These are phyloP conservation scores for Pleurotus ostreatus DNA, from an alignment of 768 basidiomycete genomes.

Conservation along the genomic window DNA sequence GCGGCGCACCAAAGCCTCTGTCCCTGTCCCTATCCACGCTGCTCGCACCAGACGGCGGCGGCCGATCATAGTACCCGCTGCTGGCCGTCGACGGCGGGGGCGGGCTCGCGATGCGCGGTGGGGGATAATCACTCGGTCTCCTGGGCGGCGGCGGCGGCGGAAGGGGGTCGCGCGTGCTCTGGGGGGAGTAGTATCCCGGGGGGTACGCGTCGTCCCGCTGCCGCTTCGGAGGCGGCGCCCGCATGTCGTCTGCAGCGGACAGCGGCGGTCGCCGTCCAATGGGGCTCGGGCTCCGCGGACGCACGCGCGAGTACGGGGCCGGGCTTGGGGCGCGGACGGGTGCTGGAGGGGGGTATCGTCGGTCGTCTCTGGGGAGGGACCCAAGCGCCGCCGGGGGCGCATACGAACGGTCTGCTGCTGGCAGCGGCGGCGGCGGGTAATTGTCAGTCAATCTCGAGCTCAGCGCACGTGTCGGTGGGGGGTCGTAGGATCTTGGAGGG, in stretches of 20 bases:
- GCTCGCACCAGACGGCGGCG: neutral
- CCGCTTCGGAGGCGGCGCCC: slow-evolving; percentile 40
- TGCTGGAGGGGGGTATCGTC: slow-evolving; percentile 19
- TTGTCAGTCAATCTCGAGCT: slow-evolving; percentile 10
- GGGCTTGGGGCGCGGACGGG: slow-evolving; percentile 14
- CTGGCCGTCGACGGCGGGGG: neutral
- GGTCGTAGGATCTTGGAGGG: slow-evolving; percentile 6
- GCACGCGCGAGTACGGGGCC: slow-evolving; percentile 33
- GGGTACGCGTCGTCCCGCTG: slow-evolving; percentile 33
- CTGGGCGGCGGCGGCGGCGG: neutral
- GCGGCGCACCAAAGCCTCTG: neutral
- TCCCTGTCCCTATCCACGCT: neutral
- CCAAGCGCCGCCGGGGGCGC: slow-evolving; percentile 20
- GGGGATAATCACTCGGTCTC: neutral
- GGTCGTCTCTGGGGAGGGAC: slow-evolving; percentile 25
- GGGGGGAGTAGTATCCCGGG: neutral
- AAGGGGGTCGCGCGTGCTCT: neutral
- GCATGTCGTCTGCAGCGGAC: slow-evolving; percentile 27
- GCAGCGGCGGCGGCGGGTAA: slow-evolving; percentile 6
- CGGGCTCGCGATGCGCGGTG: neutral
- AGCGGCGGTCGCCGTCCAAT: slow-evolving; percentile 26
- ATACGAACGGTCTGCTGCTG: slow-evolving; percentile 14
- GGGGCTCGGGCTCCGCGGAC: slow-evolving; percentile 44
- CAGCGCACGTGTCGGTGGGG: neutral
- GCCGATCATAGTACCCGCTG: neutral